phyloP scores from a whole-genome alignment of 768 basidiomycete genomes.

The Infundibulicybe gibba region DNA sequence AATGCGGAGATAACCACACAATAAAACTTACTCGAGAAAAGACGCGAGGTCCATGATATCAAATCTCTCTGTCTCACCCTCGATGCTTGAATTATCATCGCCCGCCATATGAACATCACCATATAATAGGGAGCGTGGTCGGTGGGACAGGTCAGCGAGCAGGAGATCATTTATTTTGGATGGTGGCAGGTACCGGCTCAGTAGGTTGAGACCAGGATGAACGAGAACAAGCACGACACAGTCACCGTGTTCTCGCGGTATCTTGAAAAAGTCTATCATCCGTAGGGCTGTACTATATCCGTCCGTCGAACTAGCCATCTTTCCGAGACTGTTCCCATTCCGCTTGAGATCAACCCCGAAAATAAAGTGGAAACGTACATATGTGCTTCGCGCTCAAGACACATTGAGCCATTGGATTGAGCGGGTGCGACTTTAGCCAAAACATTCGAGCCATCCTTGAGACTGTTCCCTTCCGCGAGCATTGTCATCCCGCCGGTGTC shows the following conservation, averaged over 20 bases:
- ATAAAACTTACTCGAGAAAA: constrained; percentile 60
- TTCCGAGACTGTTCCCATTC: constrained; percentile 37
- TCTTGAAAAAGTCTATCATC: constrained; percentile 63
- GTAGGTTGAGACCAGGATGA: constrained; percentile 66
- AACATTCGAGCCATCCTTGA: constrained; percentile 67
- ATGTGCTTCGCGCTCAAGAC: constrained; percentile 69
- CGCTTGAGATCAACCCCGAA: constrained; percentile 1
- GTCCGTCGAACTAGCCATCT: constrained; percentile 45
- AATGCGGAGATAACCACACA: not conserved
- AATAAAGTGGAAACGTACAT: constrained; percentile 42
- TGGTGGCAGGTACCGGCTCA: constrained; percentile 68
- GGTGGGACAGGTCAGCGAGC: constrained; percentile 48
- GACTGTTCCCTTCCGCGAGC: constrained; percentile 62
- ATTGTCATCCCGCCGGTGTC: constrained; percentile 73
- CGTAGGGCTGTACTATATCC: constrained; percentile 50
- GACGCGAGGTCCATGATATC: constrained; percentile 77
- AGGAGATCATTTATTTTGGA: constrained; percentile 65
- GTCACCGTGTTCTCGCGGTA: constrained; percentile 62
- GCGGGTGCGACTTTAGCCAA: constrained; percentile 73
- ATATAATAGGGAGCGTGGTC: constrained; percentile 37
- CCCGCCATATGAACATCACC: constrained; percentile 50
- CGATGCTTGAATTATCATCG: constrained; percentile 41
- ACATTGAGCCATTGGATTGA: constrained; percentile 70
- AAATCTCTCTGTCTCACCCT: constrained; percentile 49
- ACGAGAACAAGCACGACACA: constrained; percentile 68